Conservation (phyloP, 768 basidiomycete genomes). For the Mycena vitilis region DNA sequence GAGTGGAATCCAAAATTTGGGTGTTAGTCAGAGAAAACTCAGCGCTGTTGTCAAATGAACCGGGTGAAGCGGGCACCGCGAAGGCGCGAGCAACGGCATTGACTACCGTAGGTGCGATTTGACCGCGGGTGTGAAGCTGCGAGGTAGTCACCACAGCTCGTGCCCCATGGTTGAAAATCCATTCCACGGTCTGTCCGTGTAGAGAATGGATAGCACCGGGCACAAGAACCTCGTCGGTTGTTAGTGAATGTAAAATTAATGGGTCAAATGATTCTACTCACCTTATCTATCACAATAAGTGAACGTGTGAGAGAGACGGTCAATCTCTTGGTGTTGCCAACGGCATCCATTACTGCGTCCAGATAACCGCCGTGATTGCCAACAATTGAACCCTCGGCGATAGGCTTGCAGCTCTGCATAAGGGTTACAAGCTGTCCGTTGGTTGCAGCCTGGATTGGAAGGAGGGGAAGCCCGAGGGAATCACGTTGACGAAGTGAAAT, state of each 20-base stretch:
- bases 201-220: constrained; percentile 5
- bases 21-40: background rate
- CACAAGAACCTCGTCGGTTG: constrained; percentile 4
- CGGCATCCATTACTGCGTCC: background rate
- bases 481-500: background rate
- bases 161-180: too few species aligned
- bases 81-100: too few species aligned
- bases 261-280: background rate
- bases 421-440: constrained; percentile 10
- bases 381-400: constrained; percentile 10
- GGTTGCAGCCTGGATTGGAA: background rate
- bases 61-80: background rate
- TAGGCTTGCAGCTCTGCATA: background rate
- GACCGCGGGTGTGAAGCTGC: too few species aligned
- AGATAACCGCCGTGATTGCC: background rate
- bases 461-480: constrained; percentile 2
- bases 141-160: too few species aligned
- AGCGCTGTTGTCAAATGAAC: too few species aligned
- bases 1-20: background rate
- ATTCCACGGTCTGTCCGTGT: constrained; percentile 8
- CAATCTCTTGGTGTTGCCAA: background rate
- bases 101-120: too few species aligned
- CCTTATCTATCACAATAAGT: constrained; percentile 3
- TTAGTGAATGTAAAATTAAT: too few species aligned
- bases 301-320: background rate